These are phyloP conservation scores for Paracoccidioides brasiliensis DNA, from an alignment of 2,329 filamentous ascomycete genomes.

Conservation along the genomic window DNA sequence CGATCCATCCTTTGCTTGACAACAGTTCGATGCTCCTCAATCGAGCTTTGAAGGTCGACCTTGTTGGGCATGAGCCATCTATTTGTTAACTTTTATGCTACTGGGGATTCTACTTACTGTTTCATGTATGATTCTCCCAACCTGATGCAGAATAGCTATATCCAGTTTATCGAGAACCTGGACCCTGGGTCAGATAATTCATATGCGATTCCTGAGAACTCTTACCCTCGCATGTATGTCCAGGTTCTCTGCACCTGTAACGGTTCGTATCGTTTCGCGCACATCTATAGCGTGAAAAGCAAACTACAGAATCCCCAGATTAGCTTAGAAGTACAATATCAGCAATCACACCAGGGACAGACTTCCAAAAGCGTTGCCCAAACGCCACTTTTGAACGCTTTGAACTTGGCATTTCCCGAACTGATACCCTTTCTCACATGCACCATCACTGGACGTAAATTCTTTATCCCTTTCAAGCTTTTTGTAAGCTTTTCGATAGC, in stretches of 20 bases:
- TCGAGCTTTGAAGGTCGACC: conserved; percentile 70
- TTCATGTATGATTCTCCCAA: conserved; percentile 59
- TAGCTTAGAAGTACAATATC: not conserved
- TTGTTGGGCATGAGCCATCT: conserved; percentile 11
- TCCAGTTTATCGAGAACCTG: conserved; percentile 51
- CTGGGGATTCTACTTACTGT: conserved; percentile 33
- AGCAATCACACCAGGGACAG: conserved; percentile 10
- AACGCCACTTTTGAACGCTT: conserved; percentile 49
- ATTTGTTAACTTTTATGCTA: not conserved
- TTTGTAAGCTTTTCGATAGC: conserved; percentile 43
- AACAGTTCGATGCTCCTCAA: conserved; percentile 56
- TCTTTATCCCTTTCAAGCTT: conserved; percentile 57
- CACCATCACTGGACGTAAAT: conserved; percentile 55
- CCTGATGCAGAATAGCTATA: conserved; percentile 43
- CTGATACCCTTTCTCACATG: conserved; percentile 69
- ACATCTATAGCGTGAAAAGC: conserved; percentile 58
- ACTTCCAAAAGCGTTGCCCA: conserved; percentile 58
- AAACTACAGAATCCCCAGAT: conserved; percentile 40
- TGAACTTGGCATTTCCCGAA: conserved; percentile 35
- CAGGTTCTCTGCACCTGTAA: conserved; percentile 42
- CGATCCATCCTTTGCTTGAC: conserved; percentile 59
- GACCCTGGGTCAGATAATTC: not conserved
- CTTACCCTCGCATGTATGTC: conserved; percentile 42
- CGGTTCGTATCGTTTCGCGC: conserved; percentile 46
- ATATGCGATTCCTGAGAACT: not conserved